Conservation (phyloP, 352 stramenopile species). For the Phytophthora foliorum region DNA sequence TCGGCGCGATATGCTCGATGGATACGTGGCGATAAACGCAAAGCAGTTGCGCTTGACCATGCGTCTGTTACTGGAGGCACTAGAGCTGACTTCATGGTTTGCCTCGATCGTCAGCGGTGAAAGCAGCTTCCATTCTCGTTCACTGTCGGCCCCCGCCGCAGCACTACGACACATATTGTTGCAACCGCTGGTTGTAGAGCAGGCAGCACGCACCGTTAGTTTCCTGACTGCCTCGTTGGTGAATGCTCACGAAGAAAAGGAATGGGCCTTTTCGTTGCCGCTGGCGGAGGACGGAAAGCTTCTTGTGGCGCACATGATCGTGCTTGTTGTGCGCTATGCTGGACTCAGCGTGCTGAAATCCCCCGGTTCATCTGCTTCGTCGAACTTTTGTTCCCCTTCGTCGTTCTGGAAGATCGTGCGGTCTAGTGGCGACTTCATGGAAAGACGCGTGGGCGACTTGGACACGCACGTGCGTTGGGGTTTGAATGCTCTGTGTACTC, state of each 20-base stretch:
- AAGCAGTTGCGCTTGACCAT: slow-evolving; percentile 78
- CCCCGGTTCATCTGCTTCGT: slow-evolving; percentile 13
- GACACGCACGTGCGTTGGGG: slow-evolving; percentile 71
- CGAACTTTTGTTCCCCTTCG: slow-evolving; percentile 52
- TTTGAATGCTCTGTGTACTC: slow-evolving; percentile 59
- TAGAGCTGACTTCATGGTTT: slow-evolving; percentile 77
- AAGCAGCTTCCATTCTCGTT: slow-evolving; percentile 37
- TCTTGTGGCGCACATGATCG: slow-evolving; percentile 65
- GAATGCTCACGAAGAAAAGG: slow-evolving; percentile 48
- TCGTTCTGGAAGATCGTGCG: slow-evolving; percentile 73
- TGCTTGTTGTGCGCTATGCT: slow-evolving; percentile 69
- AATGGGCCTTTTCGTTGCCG: slow-evolving; percentile 61
- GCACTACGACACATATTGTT: slow-evolving; percentile 49
- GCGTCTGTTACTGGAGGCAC: slow-evolving; percentile 65
- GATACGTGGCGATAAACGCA: slow-evolving; percentile 73
- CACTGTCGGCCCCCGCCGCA: slow-evolving; percentile 23
- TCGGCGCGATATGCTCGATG: slow-evolving; percentile 63
- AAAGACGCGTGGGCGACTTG: slow-evolving; percentile 67
- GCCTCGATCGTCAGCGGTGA: slow-evolving; percentile 53
- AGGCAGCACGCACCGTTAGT: slow-evolving; percentile 68
- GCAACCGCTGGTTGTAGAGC: slow-evolving; percentile 67
- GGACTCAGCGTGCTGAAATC: slow-evolving; percentile 32
- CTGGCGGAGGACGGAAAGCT: slow-evolving; percentile 67
- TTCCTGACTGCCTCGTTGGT: slow-evolving; percentile 65
- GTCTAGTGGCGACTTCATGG: slow-evolving; percentile 55